Evolutionary conservation across 768 basidiomycete species (phyloP).

Genomic region (Lactifluus subvellereus): DNA sequence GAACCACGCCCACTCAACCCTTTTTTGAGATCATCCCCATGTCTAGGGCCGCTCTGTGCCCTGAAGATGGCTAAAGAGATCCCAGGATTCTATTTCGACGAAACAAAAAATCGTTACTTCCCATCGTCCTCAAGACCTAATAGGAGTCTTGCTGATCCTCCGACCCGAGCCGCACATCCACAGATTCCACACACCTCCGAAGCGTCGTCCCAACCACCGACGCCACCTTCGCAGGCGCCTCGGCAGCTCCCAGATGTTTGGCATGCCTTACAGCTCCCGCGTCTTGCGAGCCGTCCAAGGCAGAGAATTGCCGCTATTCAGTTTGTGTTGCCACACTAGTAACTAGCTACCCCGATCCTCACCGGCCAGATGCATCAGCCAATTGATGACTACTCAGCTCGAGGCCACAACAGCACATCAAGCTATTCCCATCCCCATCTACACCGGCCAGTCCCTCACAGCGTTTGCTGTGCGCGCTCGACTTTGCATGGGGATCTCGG

Average conservation of each 20-base stretch:
- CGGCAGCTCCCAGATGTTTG: background rate
- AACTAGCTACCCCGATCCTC: constrained; percentile 2
- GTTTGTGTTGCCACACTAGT: constrained; percentile 9
- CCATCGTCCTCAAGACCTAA: constrained; percentile 23
- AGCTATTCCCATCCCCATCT: constrained; percentile 8
- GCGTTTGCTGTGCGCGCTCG: constrained; percentile 17
- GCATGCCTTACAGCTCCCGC: constrained; percentile 11
- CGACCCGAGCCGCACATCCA: background rate
- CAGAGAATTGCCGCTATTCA: constrained; percentile 12
- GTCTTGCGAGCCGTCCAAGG: constrained; percentile 11
- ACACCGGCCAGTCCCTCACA: constrained; percentile 5
- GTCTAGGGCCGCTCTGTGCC: constrained; percentile 3
- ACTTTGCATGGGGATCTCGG: background rate
- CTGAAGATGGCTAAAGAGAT: constrained; percentile 25
- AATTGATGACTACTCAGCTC: constrained; percentile 15
- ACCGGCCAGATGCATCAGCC: constrained; percentile 1
- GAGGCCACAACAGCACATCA: constrained; percentile 8
- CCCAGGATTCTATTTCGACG: constrained; percentile 29
- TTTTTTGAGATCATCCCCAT: background rate
- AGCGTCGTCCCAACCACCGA: background rate
- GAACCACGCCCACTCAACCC: background rate
- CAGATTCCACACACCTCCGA: background rate
- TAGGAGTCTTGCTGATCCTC: background rate
- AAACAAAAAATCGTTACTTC: constrained; percentile 26
- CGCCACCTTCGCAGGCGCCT: background rate